Conservation (phyloP, 169 alveolate genomes). For the Theileria parva region DNA sequence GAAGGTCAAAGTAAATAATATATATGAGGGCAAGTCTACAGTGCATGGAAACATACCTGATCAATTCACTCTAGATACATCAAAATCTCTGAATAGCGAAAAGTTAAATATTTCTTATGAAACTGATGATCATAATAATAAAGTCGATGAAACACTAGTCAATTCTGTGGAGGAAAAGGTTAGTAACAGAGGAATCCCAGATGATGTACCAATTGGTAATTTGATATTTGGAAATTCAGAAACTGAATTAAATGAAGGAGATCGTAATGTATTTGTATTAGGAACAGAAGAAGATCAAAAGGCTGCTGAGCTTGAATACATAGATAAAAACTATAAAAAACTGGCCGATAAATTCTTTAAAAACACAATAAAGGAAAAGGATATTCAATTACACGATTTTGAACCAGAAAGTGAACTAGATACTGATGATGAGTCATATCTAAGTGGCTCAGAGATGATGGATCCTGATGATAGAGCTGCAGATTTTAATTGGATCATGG, state of each 20-base stretch:
- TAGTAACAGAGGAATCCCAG: constrained; percentile 12
- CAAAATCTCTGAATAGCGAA: neutral
- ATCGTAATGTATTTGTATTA: neutral
- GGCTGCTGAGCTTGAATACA: constrained; percentile 4
- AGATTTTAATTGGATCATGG: constrained; percentile 1
- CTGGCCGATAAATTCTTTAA: neutral
- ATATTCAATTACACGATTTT: constrained; percentile 15
- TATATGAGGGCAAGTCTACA: neutral
- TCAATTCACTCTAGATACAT: neutral
- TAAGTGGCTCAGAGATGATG: neutral
- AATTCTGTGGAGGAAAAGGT: neutral
- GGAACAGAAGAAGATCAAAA: neutral
- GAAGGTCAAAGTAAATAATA: constrained; percentile 5
- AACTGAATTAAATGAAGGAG: neutral
- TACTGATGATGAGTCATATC: neutral
- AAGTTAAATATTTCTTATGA: neutral
- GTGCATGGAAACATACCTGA: constrained; percentile 14
- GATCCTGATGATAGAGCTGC: neutral
- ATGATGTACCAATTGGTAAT: constrained; percentile 13
- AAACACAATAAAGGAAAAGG: neutral
- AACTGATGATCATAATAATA: neutral
- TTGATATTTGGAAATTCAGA: neutral
- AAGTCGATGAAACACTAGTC: neutral
- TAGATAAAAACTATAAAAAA: neutral
- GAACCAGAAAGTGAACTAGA: constrained; percentile 11